Conservation (phyloP, 805 yeast genomes). For the Saccharomycopsis sp. region DNA sequence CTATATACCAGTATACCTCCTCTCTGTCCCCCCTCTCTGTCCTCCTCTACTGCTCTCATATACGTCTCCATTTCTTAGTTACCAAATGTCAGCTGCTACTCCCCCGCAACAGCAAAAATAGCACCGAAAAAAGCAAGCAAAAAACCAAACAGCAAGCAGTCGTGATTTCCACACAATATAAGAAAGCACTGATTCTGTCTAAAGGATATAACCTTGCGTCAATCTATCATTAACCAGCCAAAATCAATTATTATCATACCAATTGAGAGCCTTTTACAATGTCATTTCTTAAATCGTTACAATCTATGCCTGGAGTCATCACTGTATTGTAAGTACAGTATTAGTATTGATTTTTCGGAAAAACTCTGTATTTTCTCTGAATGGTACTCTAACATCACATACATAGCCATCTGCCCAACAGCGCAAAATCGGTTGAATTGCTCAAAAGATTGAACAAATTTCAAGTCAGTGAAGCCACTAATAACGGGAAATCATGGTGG, state of each 20-base stretch:
- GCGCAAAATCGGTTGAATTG: constrained; percentile 4
- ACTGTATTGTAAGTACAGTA: constrained; percentile 32
- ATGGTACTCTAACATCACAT: neutral
- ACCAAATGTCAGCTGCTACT: no score
- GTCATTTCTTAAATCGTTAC: constrained; percentile 34
- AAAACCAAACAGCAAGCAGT: neutral
- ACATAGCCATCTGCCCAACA: constrained; percentile 14
- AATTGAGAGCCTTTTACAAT: constrained; percentile 19
- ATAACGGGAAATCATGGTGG: constrained; percentile 12
- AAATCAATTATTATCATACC: neutral
- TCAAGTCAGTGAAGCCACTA: constrained; percentile 6
- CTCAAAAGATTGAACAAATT: constrained; percentile 14
- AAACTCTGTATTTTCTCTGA: neutral
- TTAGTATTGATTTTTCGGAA: neutral
- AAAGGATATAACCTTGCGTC: no score
- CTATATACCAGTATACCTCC: no score
- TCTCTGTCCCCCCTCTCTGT: no score
- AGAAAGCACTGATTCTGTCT: neutral
- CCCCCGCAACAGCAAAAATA: neutral
- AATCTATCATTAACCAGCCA: no score
- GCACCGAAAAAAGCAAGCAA: neutral
- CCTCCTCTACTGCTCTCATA: no score
- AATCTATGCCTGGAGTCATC: constrained; percentile 30
- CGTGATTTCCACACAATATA: neutral
- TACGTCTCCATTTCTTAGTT: no score